Base-by-base conservation (phyloP, 2,329 filamentous ascomycete species). In the Domatiomyces catenatus region DNA sequence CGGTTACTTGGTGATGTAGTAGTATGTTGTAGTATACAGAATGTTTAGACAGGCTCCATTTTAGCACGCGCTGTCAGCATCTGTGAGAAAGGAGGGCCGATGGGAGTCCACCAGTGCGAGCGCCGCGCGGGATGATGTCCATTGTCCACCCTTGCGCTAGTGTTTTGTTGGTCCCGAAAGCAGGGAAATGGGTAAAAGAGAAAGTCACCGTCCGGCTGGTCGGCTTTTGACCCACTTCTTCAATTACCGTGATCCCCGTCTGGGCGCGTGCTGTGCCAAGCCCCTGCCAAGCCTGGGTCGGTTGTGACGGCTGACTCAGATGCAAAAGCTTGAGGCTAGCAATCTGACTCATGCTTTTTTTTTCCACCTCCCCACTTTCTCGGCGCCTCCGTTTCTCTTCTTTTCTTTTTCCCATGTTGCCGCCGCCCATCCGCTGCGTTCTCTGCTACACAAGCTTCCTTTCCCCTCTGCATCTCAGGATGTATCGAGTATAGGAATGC, bases 381-480 rank as follows among this genome's bases (percentile, higher is more conserved):
- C 17, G 26, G 8, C n/a, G 3, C 20, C 4, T 12, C 22, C 39
- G 22, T 46, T 19, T 44, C 28, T 48, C 36, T 46, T 62, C 66
- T 67, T 63, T 64, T 69, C 69, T 63, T 66, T 64, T 66, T 67
- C 68, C 60, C 56, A 73, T 83, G 84, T 81, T 80, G 81, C 79
- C 83, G 80, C 81, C 84, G 84, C 83, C 76, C 80, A 83, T 89
- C 86, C 77, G 86, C 85, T 84, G 84, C 84, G 84, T 89, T 89
- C 85, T 86, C 88, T 89, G 85, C 85, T 83, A 83, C 83, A 85
- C 78, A 79, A 67, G 77, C 28, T 46, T 43, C 48, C 43, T 55
- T 52, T 48, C 51, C 50, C 52, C 22, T 43, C 24, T 46, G 47
- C 49, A 42, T 36, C 45, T 48, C 46, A 39, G 17, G 17, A 8